These are phyloP conservation scores for Cladochytrium replicatum DNA, from an alignment of 192 early-diverging fungal species.

Conservation along the genomic window DNA sequence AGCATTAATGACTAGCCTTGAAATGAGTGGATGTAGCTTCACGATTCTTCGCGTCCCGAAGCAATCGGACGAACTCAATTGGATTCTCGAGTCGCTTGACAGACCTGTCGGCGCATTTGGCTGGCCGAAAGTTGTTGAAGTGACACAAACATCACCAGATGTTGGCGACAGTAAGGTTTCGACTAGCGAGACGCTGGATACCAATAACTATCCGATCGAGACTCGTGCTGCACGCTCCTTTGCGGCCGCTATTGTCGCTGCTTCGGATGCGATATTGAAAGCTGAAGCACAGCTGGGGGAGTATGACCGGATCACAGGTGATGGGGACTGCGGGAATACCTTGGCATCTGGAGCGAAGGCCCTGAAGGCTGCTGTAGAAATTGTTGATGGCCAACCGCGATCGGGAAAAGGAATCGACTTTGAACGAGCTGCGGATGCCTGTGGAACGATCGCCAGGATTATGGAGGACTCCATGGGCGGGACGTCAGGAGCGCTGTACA, in stretches of 20 bases:
- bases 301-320: constrained; percentile 65
- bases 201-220: not conserved
- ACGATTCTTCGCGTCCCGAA: constrained; percentile 54
- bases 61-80: constrained; percentile 11
- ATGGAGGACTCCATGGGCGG: constrained; percentile 72
- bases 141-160: not conserved
- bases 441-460: constrained; percentile 49
- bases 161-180: constrained; percentile 5
- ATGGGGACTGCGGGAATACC: constrained; percentile 76
- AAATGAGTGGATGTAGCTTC: constrained; percentile 71
- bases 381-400: not conserved
- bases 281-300: constrained; percentile 55
- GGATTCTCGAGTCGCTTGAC: constrained; percentile 45
- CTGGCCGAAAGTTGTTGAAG: constrained; percentile 35
- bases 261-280: constrained; percentile 31
- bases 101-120: constrained; percentile 44
- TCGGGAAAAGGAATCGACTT: constrained; percentile 13
- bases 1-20: constrained; percentile 68
- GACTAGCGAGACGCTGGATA: not conserved
- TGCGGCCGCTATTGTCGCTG: constrained; percentile 26
- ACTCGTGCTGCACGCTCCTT: too few relatives aligned
- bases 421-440: constrained; percentile 40
- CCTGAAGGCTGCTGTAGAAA: not conserved
- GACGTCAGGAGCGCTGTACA: constrained; percentile 68
- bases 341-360: constrained; percentile 51